These are phyloP conservation scores for Luffa aegyptiaca DNA, from an alignment of 306 rosid genomes.

Conservation along the genomic window DNA sequence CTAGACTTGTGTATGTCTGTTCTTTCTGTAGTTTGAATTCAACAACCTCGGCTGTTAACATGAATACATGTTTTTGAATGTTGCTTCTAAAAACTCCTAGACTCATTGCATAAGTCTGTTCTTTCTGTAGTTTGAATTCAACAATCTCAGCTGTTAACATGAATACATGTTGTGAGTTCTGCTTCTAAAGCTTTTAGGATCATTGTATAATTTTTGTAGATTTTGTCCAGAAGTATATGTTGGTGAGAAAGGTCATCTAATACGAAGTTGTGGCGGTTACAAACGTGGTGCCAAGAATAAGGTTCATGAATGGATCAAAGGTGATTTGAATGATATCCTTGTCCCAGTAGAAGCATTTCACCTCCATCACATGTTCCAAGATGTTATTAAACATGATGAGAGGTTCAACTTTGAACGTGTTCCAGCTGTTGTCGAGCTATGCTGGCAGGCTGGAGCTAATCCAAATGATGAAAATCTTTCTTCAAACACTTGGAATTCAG, in stretches of 20 bases:
- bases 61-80: not conserved
- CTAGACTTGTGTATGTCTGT: not conserved
- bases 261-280: conserved; percentile 62
- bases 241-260: conserved; percentile 65
- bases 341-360: conserved; percentile 75
- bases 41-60: not conserved
- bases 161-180: not conserved
- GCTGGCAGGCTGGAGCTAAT: conserved; percentile 79
- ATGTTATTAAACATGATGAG: conserved; percentile 52
- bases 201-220: conserved; percentile 25
- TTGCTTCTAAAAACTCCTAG: not conserved
- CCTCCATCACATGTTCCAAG: conserved; percentile 56
- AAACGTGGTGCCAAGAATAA: conserved; percentile 45
- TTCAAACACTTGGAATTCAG: conserved; percentile 25
- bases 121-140: not conserved
- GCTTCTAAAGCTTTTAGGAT: not conserved
- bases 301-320: conserved; percentile 65
- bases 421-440: conserved; percentile 77
- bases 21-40: not conserved
- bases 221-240: conserved; percentile 68
- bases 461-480: conserved; percentile 20
- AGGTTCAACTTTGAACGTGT: conserved; percentile 79
- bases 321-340: conserved; percentile 57
- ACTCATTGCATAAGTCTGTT: not conserved
- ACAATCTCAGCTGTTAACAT: not conserved